phyloP scores from a whole-genome alignment of 768 basidiomycete genomes.

The Suillus subluteus region DNA sequence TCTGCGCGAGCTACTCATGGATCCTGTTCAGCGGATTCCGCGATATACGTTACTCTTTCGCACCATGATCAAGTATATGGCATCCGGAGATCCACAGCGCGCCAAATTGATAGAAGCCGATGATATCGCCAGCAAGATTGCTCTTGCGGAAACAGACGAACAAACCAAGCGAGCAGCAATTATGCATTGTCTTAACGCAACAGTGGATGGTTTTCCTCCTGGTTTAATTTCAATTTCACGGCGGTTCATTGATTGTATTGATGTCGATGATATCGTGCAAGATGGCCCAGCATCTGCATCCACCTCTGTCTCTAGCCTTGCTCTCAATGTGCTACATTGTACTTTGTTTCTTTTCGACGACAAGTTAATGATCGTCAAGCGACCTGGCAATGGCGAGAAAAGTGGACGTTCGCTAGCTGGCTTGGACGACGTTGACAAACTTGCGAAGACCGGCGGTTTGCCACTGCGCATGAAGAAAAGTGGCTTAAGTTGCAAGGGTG shows the following conservation, averaged over 20 bases:
- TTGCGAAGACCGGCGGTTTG: conserved; percentile 64
- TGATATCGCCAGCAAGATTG: conserved; percentile 88
- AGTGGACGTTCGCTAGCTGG: conserved; percentile 73
- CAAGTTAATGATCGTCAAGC: conserved; percentile 88
- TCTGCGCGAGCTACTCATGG: conserved; percentile 90
- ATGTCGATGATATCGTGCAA: conserved; percentile 79
- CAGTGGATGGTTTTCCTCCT: conserved; percentile 90
- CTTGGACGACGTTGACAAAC: conserved; percentile 76
- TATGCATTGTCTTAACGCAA: conserved; percentile 82
- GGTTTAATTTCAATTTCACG: conserved; percentile 88
- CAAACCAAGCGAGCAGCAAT: conserved; percentile 88
- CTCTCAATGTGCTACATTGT: conserved; percentile 67
- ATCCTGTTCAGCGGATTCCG: conserved; percentile 95
- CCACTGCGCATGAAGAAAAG: conserved; percentile 73
- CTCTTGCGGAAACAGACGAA: conserved; percentile 88
- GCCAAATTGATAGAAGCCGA: conserved; percentile 82
- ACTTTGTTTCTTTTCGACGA: conserved; percentile 95
- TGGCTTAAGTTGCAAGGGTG: conserved; percentile 82
- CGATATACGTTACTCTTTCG: conserved; percentile 92
- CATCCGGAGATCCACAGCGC: conserved; percentile 74
- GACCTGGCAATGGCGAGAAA: conserved; percentile 77
- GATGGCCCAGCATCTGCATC: conserved; percentile 49
- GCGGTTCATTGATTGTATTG: conserved; percentile 88
- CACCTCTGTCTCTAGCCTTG: conserved; percentile 44
- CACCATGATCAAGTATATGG: conserved; percentile 91